Evolutionary conservation across 192 early-diverging fungal species (phyloP), one percentile per base, ranked within the genome.

Genomic region (Entomortierella beljakovae): DNA sequence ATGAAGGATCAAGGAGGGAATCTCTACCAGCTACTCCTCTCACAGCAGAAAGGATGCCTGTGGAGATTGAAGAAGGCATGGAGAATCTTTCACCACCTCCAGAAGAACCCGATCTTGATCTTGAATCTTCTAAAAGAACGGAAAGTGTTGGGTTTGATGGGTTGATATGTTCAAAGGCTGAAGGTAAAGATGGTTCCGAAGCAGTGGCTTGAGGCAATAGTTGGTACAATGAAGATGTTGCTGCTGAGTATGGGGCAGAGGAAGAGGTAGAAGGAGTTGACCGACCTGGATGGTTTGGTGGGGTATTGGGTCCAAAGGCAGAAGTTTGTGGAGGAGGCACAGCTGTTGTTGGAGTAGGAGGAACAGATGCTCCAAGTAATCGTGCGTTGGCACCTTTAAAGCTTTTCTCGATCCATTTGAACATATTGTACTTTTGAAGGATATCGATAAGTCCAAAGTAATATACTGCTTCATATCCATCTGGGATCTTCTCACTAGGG

Each of bases 401-500:
- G 60, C 65, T 70, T 1, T 62, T 61, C 23, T 79, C 75, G 22
- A 79, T 33, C 75, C 75, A 65, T 16, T 79, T 79, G 32, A 65
- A 22, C 4, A 79, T 26, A 42, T 64, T 79, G 51, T 79, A 79
- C 50, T 65, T 79, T 61, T 79, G 75, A 13, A 79, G 61, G 48
- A 79, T 60, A 51, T 79, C 75, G 28, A 79, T 70, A 6, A 79
- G 33, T 25, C 75, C 75, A 79, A 79, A 79, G 46, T 79, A 79
- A 37, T 79, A 79, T 5, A 79, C 62, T 0, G 38, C 66, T 29
- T 79, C 75, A 15, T 56, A 79, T 0, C 61, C 75, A 25, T 70
- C 75, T 5, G 59, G 66, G 1, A 70, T 34, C 1, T 32, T 48
- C 5, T 33, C 40, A 25, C 75, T 79, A 4, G 66, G 29, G 7